Evolutionary conservation across 441 rosid species (phyloP), one percentile per base, ranked within the genome.

Genomic region (Populus hybrid): DNA sequence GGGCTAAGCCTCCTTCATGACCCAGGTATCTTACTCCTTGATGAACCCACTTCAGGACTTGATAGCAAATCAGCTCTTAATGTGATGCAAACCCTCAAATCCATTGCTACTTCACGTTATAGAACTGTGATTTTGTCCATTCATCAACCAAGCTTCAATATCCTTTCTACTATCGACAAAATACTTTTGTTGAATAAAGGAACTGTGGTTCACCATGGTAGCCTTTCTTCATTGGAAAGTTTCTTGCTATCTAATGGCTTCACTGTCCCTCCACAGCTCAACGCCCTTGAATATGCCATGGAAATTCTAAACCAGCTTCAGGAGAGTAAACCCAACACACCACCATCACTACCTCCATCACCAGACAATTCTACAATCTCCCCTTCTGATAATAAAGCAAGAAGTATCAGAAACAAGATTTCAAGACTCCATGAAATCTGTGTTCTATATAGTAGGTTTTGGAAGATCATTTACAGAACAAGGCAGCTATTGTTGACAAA

Each of bases 141-240:
- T 24, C 99, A 95, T 76, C 99, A 95, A 78, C 99, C 99, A 6
- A 88, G 93, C 74, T 95, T 91, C 89, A 93, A 92, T 86, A 92
- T 95, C 74, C 89, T 95, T n/a, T 88, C 94, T 28, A 83, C 77
- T 40, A 90, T 95, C 10, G 93, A 93, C 73, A 77, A 82, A 29
- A 53, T 93, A 68, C 85, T 95, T 45, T 69, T 93, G 82, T 82
- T 95, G 26, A 85, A 89, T 20, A 93, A 87, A 78, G 99, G 99
- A 73, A 78, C 82, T 7, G 94, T 95, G 2, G 87, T 93, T 36
- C 96, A 93, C 77, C 93, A 92, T 2, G 99, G 99, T n/a, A 84
- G 83, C 1, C 77, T 95, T 14, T 73, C 79, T 66, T 88, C 94
- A 2, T 89, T 95, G 56, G 80, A 90, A 71, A 65, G 76, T 6